Conservation (phyloP, 2,329 filamentous ascomycete species). For the Didymella sp. region DNA sequence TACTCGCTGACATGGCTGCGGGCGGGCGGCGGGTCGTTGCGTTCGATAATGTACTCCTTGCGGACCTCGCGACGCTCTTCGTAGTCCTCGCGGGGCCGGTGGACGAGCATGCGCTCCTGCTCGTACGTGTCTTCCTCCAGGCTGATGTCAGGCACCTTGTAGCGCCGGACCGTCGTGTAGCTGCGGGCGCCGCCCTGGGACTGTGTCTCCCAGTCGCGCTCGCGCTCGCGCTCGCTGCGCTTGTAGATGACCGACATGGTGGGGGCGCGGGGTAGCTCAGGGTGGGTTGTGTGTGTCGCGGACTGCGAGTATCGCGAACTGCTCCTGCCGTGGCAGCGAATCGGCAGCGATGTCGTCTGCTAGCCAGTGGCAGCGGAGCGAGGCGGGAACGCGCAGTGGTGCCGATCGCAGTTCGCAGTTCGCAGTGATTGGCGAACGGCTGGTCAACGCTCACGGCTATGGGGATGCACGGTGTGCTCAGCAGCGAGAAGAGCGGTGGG, state of each 20-base stretch:
- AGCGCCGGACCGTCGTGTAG: slow-evolving; percentile 66
- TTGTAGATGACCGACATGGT: slow-evolving; percentile 56
- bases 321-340: background rate
- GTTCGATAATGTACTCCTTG: slow-evolving; percentile 52
- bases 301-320: background rate
- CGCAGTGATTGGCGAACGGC: slow-evolving; percentile 26
- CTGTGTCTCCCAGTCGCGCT: slow-evolving; percentile 54
- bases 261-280: slow-evolving; percentile 9
- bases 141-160: slow-evolving; percentile 60
- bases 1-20: slow-evolving; percentile 48
- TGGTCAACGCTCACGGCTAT: slow-evolving; percentile 21
- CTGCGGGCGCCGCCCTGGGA: slow-evolving; percentile 47
- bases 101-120: slow-evolving; percentile 57
- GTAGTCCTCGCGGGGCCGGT: slow-evolving; percentile 45
- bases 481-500: slow-evolving; percentile 4
- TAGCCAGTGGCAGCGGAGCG: slow-evolving; percentile 22
- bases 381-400: slow-evolving; percentile 28
- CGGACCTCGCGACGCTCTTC: slow-evolving; percentile 39
- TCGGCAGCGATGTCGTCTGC: slow-evolving; percentile 17
- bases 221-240: slow-evolving; percentile 52
- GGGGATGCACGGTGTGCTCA: slow-evolving; percentile 16
- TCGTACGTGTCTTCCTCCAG: slow-evolving; percentile 54
- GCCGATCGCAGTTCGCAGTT: slow-evolving; percentile 30
- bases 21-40: slow-evolving; percentile 33
- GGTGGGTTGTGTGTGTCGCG: background rate